A percentile compares a stretch with the other conserved stretches of the same genome.
phyloP scores from a whole-genome alignment of 108 stramenopile species.

The Cyclostephanos tholiformis region DNA sequence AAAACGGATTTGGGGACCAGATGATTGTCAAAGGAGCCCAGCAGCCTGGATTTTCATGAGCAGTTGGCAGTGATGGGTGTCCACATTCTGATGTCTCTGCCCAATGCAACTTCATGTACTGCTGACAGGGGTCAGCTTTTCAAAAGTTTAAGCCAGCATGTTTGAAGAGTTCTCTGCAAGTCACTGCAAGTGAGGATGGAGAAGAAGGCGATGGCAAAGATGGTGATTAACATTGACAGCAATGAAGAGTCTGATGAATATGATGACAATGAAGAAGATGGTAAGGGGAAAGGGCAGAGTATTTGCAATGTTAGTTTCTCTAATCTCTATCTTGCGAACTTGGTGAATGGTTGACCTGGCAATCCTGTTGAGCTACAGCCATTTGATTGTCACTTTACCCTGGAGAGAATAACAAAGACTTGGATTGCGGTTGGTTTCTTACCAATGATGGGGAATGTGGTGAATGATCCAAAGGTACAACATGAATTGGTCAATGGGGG shows the following conservation, averaged over 20 bases:
- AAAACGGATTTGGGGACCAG: slow-evolving; percentile 7
- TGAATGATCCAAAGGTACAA: slow-evolving; percentile 16
- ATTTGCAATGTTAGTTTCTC: slow-evolving; percentile 11
- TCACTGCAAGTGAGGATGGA: not conserved
- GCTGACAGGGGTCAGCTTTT: too few relatives aligned
- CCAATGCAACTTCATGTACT: slow-evolving; percentile 8
- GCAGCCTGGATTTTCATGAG: slow-evolving; percentile 2
- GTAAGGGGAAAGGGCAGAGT: not conserved
- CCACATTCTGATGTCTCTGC: slow-evolving; percentile 9
- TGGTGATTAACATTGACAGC: not conserved
- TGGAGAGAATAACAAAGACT: too few relatives aligned
- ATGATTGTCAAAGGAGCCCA: slow-evolving; percentile 5
- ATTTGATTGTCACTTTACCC: too few relatives aligned
- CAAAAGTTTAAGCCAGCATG: slow-evolving; percentile 9
- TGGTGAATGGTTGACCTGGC: slow-evolving; percentile 16
- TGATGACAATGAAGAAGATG: not conserved
- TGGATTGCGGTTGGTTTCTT: slow-evolving; percentile 12
- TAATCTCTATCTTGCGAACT: slow-evolving; percentile 5
- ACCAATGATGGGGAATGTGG: slow-evolving; percentile 16
- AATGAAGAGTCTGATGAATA: not conserved
- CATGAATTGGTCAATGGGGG: not conserved
- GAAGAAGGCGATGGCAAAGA: not conserved
- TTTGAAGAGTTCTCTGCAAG: not conserved
- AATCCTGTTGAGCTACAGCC: slow-evolving; percentile 12
- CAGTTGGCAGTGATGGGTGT: not conserved